These are phyloP conservation scores for Rubia peregrina DNA, from an alignment of 305 asterid genomes.

Conservation along the genomic window DNA sequence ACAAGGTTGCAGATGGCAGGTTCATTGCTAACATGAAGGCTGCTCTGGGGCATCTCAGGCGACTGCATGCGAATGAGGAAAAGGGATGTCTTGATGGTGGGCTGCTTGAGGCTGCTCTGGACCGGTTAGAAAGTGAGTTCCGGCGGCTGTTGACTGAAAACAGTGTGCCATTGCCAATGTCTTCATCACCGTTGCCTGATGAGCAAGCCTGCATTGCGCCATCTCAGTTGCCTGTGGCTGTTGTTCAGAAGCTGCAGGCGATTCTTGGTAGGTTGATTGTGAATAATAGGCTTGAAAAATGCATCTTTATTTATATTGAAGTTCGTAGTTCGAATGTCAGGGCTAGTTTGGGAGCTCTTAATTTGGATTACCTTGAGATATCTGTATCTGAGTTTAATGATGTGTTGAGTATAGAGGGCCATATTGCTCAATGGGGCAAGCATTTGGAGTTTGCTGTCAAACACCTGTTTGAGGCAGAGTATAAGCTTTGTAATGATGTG, in stretches of 20 bases:
- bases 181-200: constrained; percentile 42
- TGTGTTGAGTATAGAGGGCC: constrained; percentile 71
- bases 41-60: constrained; percentile 42
- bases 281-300: constrained; percentile 57
- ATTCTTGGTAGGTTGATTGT: constrained; percentile 62
- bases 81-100: constrained; percentile 84
- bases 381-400: constrained; percentile 77
- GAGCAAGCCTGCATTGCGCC: constrained; percentile 72
- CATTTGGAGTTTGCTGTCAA: constrained; percentile 92
- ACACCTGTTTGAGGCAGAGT: constrained; percentile 85
- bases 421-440: constrained; percentile 75
- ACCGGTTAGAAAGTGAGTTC: constrained; percentile 64
- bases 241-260: constrained; percentile 70
- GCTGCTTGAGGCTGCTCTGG: constrained; percentile 57
- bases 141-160: constrained; percentile 48
- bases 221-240: constrained; percentile 67
- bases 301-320: constrained; percentile 63
- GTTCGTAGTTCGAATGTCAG: constrained; percentile 71
- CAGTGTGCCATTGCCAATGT: constrained; percentile 66
- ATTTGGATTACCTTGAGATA: constrained; percentile 84
- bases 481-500: constrained; percentile 68
- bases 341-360: constrained; percentile 73
- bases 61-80: constrained; percentile 56
- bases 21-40: constrained; percentile 55
- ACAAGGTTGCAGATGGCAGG: constrained; percentile 67